Conservation (phyloP, 257 asterid species). For the Solanum chiquidenum region DNA sequence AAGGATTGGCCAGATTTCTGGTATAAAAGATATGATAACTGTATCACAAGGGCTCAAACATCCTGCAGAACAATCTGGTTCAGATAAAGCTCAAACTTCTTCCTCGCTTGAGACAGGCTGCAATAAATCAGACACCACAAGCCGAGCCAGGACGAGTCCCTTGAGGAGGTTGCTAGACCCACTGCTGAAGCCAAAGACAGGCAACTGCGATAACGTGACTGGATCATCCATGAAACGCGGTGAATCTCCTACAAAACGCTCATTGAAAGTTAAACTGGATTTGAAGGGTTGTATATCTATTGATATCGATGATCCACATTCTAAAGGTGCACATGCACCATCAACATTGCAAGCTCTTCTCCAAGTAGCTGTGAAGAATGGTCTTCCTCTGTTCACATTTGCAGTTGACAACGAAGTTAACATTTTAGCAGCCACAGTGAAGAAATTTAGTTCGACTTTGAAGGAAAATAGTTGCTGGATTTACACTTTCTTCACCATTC, state of each 20-base stretch:
- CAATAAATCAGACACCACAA: conserved; percentile 27
- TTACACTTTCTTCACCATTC: conserved; percentile 51
- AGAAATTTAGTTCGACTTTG: not conserved
- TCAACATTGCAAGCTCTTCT: conserved; percentile 53
- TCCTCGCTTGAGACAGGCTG: conserved; percentile 11
- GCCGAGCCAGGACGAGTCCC: conserved; percentile 61
- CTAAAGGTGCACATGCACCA: conserved; percentile 20
- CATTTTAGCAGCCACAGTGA: conserved; percentile 64
- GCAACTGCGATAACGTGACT: conserved; percentile 17
- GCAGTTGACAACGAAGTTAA: conserved; percentile 54
- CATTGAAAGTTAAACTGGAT: conserved; percentile 30
- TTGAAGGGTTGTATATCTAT: conserved; percentile 25
- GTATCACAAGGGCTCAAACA: conserved; percentile 6
- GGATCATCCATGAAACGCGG: conserved; percentile 16
- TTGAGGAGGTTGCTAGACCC: conserved; percentile 74
- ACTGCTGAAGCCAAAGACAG: conserved; percentile 46
- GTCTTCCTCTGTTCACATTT: conserved; percentile 66
- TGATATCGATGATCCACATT: conserved; percentile 15
- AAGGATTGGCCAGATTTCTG: conserved; percentile 32
- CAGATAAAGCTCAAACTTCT: conserved; percentile 14
- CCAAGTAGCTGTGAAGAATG: conserved; percentile 62
- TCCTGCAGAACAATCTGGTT: not conserved
- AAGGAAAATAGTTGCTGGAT: conserved; percentile 32
- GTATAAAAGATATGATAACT: conserved; percentile 19
- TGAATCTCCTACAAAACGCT: conserved; percentile 20